phyloP scores from a whole-genome alignment of 2,329 filamentous ascomycete genomes.

The Teratosphaeria pseudoeucalypti region DNA sequence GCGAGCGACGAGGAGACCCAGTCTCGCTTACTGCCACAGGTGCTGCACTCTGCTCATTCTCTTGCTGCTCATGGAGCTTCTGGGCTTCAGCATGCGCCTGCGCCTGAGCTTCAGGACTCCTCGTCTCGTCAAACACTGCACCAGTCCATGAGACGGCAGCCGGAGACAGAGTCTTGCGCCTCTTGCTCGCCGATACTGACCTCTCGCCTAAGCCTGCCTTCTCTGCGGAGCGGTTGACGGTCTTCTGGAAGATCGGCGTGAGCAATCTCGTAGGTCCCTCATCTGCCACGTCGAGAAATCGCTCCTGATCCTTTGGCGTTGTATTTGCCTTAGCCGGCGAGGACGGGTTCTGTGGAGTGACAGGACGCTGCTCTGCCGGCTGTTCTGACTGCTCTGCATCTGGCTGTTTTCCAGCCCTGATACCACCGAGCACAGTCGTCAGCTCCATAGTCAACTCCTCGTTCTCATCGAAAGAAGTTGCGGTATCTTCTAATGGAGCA shows the following conservation, averaged over 20 bases:
- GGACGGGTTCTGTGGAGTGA: slow-evolving; percentile 33
- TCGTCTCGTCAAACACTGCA: slow-evolving; percentile 8
- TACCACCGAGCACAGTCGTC: slow-evolving; percentile 39
- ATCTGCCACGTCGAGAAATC: slow-evolving; percentile 46
- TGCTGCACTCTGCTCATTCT: background rate
- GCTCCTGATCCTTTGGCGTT: slow-evolving; percentile 47
- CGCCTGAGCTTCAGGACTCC: background rate
- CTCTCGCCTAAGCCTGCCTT: slow-evolving; percentile 3
- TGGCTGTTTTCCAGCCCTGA: slow-evolving; percentile 24
- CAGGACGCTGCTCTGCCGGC: slow-evolving; percentile 7
- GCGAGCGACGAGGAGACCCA: slow-evolving; percentile 4
- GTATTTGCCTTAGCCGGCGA: slow-evolving; percentile 34
- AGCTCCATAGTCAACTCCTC: slow-evolving; percentile 45
- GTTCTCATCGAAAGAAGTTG: slow-evolving; percentile 26
- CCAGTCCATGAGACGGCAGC: slow-evolving; percentile 9
- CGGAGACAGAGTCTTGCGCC: slow-evolving; percentile 13
- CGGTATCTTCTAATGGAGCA: slow-evolving; percentile 6
- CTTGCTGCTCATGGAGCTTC: background rate
- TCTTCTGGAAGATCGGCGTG: slow-evolving; percentile 25
- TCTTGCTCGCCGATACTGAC: slow-evolving; percentile 7
- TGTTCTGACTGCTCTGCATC: background rate
- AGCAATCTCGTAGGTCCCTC: slow-evolving; percentile 23
- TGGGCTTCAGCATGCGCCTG: background rate
- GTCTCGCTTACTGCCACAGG: background rate
- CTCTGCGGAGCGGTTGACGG: slow-evolving; percentile 16